Base-by-base conservation (phyloP, 2,329 filamentous ascomycete genomes). In the Curvularia sp. region DNA sequence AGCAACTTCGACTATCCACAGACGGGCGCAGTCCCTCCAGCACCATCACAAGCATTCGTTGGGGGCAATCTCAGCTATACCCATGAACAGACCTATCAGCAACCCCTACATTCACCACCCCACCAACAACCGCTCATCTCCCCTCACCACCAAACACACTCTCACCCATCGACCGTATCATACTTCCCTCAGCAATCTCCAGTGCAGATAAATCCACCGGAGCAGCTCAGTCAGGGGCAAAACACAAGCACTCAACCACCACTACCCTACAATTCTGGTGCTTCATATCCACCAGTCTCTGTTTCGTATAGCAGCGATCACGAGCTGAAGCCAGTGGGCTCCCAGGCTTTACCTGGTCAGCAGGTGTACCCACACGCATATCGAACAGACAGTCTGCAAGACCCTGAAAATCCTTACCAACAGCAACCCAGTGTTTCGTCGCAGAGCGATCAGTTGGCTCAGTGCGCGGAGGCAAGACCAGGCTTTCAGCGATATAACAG, bases 181-280 rank as follows among this genome's bases (percentile, higher is more conserved):
- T 76, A 73, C 53, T 75, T 75, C 46, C 64, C 72, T 13, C 73
- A 74, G 43, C 51, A 65, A n/a, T 71, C 72, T 30, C 68, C 72
- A 18, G 61, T 69, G 41, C 69, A 75, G 35, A 41, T 66, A 15
- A 68, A 49, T 24, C 70, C 71, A 24, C 60, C 66, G 24, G 53
- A 49, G 20, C 66, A 70, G 24, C 75, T 67, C 50, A 60, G 43
- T n/a, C 64, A 69, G 15, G 67, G 69, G 4, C 48, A 62, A 26
- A 66, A 51, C 31, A 30, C 50, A 12, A 58, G 48, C 51, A 73
- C 70, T 46, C 58, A 65, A 47, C 49, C 56, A 18, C 55, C 66
- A 42, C 65, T 69, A 28, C 64, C 54, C 24, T 77, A 74, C 53
- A 57, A 63, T 7, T 72, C 68, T 20, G 59, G 48, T 15, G 58